Percentiles rank a stretch among this genome's conserved stretches.
Evolutionary conservation across 352 stramenopile species (phyloP).

Genomic region (Plasmopara viticola): DNA sequence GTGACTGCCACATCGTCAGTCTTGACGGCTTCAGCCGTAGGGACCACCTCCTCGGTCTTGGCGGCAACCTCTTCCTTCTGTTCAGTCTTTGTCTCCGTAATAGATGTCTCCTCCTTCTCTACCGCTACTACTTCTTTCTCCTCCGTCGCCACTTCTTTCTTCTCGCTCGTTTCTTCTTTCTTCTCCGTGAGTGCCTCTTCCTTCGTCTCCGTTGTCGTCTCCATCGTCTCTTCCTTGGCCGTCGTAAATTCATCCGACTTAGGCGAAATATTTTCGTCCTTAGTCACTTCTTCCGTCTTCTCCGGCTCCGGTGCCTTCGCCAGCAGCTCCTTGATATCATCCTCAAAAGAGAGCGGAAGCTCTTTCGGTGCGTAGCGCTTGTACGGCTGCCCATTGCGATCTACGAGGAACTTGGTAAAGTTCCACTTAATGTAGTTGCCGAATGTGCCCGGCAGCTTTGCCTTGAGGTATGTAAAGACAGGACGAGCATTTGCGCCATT

Average conservation of each 20-base stretch:
- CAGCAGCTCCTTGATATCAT: conserved; percentile 38
- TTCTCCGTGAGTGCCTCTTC: conserved; percentile 19
- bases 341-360: conserved; percentile 61
- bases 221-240: conserved; percentile 8
- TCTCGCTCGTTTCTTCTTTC: conserved; percentile 8
- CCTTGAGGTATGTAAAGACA: conserved; percentile 83
- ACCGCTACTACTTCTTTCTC: neutral
- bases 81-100: conserved; percentile 10
- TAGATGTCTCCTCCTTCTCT: conserved; percentile 8
- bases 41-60: conserved; percentile 11
- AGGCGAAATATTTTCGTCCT: conserved; percentile 11
- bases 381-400: conserved; percentile 75
- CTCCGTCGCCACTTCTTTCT: conserved; percentile 12
- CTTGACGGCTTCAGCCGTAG: conserved; percentile 14
- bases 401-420: conserved; percentile 89
- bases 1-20: conserved; percentile 19
- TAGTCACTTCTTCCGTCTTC: conserved; percentile 17
- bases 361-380: conserved; percentile 72
- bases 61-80: neutral
- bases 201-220: conserved; percentile 12
- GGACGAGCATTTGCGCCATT: conserved; percentile 75
- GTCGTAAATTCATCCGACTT: conserved; percentile 15
- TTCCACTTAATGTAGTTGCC: conserved; percentile 86
- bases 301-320: conserved; percentile 25
- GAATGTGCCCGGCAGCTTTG: conserved; percentile 57